Conservation (phyloP, 2,329 filamentous ascomycete genomes). For the Fusarium concolor region DNA sequence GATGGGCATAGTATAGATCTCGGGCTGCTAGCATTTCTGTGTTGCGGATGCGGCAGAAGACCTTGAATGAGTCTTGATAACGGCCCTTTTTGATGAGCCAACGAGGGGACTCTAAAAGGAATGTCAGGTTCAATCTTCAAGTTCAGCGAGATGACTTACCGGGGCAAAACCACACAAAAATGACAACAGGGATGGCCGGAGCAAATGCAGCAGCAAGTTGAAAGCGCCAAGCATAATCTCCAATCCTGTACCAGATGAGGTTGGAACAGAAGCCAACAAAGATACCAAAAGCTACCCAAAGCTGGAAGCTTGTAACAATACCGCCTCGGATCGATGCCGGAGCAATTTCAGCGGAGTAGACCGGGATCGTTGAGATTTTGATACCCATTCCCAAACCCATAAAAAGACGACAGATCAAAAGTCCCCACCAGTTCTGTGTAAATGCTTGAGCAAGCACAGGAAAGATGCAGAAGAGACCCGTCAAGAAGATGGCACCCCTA, state of each 20-base stretch:
- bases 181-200: slow-evolving; percentile 69
- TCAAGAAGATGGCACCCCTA: slow-evolving; percentile 61
- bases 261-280: slow-evolving; percentile 75
- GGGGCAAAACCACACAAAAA: slow-evolving; percentile 69
- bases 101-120: slow-evolving; percentile 64
- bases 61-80: slow-evolving; percentile 64
- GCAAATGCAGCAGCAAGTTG: slow-evolving; percentile 73
- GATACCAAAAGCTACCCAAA: slow-evolving; percentile 65
- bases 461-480: slow-evolving; percentile 66
- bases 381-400: slow-evolving; percentile 72
- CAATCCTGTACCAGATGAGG: slow-evolving; percentile 68
- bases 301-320: slow-evolving; percentile 63
- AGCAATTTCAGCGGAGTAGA: slow-evolving; percentile 64
- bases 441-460: slow-evolving; percentile 65
- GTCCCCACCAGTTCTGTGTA: slow-evolving; percentile 63
- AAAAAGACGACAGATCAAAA: slow-evolving; percentile 55
- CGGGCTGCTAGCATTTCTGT: slow-evolving; percentile 68
- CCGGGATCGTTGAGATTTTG: slow-evolving; percentile 59
- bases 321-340: slow-evolving; percentile 62
- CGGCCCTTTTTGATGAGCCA: slow-evolving; percentile 73
- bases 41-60: slow-evolving; percentile 67
- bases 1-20: slow-evolving; percentile 65
- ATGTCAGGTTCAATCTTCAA: not conserved
- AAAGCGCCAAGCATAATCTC: slow-evolving; percentile 69
- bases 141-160: slow-evolving; percentile 51